A percentile compares a stretch with the other conserved stretches of the same genome.
These are phyloP conservation scores for Candida maesae DNA, from an alignment of 805 yeast species.

Conservation along the genomic window DNA sequence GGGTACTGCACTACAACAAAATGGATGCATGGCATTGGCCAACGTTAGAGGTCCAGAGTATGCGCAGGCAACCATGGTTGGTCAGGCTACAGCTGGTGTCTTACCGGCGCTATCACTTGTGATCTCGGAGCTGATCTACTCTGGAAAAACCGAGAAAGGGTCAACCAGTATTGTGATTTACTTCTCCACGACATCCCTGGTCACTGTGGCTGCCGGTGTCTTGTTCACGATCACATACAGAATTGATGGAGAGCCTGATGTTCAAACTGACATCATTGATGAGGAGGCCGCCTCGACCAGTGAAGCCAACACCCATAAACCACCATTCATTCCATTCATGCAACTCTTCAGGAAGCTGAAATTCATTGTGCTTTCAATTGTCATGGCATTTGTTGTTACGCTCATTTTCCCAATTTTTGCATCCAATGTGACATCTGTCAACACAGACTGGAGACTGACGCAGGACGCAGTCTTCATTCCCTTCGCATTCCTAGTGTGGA, in stretches of 20 bases:
- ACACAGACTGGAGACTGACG: conserved; percentile 26
- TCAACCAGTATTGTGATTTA: conserved; percentile 33
- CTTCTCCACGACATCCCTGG: conserved; percentile 48
- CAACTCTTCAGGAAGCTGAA: conserved; percentile 60
- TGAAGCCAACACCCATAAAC: conserved; percentile 1
- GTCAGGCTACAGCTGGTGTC: conserved; percentile 93
- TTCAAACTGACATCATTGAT: conserved; percentile 9
- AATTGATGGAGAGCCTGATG: conserved; percentile 18
- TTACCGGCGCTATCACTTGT: conserved; percentile 75
- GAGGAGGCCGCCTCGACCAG: background rate
- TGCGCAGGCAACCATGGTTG: conserved; percentile 91
- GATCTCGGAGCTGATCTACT: conserved; percentile 39
- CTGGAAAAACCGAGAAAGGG: conserved; percentile 24
- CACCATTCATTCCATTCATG: conserved; percentile 51
- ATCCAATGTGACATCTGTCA: conserved; percentile 54
- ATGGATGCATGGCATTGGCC: conserved; percentile 85
- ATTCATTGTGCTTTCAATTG: conserved; percentile 63
- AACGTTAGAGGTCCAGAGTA: conserved; percentile 70
- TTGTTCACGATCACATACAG: conserved; percentile 35
- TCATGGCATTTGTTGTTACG: conserved; percentile 69
- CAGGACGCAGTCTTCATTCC: conserved; percentile 57
- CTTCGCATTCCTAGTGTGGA: conserved; percentile 80
- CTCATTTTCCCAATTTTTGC: conserved; percentile 90
- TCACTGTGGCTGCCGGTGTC: conserved; percentile 40
- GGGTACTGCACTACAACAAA: conserved; percentile 82